A percentile compares a stretch with the other conserved stretches of the same genome.
These are phyloP conservation scores for Albifimbria verrucaria DNA, from an alignment of 2,329 filamentous ascomycete species.

Conservation along the genomic window DNA sequence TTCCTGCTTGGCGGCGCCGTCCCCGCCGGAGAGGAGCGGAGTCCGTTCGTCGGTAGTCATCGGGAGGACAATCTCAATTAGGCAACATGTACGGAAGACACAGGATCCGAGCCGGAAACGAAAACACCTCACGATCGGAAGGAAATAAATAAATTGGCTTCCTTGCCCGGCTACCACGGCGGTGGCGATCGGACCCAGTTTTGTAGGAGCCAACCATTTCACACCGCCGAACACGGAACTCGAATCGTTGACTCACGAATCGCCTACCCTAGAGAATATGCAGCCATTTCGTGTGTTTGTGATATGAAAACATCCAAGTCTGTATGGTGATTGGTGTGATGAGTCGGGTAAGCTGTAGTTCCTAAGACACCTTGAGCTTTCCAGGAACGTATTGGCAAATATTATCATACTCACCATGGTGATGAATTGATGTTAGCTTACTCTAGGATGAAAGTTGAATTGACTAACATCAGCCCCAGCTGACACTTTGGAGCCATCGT, in stretches of 20 bases:
- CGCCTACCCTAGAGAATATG: background rate
- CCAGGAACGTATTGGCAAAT: no score
- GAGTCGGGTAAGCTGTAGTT: no score
- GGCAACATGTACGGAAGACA: background rate
- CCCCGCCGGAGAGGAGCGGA: constrained; percentile 12
- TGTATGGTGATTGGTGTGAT: background rate
- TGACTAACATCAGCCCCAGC: no score
- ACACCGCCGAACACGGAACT: background rate
- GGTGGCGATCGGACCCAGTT: background rate
- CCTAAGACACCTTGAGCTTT: no score
- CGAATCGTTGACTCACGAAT: background rate
- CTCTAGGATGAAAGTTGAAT: no score
- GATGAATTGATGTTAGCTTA: no score
- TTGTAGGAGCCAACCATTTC: background rate
- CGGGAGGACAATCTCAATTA: background rate
- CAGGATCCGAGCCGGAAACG: background rate
- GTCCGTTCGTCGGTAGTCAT: constrained; percentile 20
- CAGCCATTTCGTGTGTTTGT: no score
- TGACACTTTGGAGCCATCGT: no score
- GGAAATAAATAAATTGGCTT: background rate
- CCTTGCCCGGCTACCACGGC: background rate
- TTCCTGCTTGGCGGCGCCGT: constrained; percentile 1
- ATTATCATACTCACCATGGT: no score
- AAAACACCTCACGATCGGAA: background rate
- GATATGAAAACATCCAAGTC: background rate